Base-by-base conservation (phyloP, 1,139 yeast genomes). In the Yamadazyma triangularis region DNA sequence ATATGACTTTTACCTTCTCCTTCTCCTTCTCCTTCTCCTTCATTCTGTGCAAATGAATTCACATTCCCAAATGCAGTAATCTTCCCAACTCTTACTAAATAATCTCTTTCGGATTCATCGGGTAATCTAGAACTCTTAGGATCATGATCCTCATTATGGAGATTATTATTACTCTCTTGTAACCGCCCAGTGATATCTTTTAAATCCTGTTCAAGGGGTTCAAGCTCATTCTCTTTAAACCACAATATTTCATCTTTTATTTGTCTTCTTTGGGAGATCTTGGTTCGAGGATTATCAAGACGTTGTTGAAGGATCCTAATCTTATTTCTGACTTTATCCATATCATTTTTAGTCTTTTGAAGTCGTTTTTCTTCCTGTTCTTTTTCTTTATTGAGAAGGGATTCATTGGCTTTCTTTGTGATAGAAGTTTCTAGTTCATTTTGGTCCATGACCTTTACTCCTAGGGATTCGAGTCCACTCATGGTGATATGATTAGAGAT, bases 51-150 rank as follows among this genome's bases (percentile, higher is more conserved):
- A 40, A 85, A 85, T 4, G 73, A 76, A 23, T 71, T 66, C 13
- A 77, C 65, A 25, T 77, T 77, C 8, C 96, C 95, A 63, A 91
- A 91, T 0, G 98, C 98, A 0, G 99, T 91, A 35, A 88, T 78
- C 51, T 87, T 81, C 25, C 99, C 99, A 0, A 89, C 89, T 41
- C 98, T 67, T 1, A 91, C 74, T 39, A 91, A 64, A 50, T 60
- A 91, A 32, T 89, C 97, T 35, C 76, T 76, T 45, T 84, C 86
- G 0, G 85, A 59, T 50, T 91, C 98, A 14, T 75, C 84, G 0
- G 83, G 76, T 5, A 73, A 61, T 36, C 56, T 57, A 13, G 47
- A 62, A 31, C 33, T 32, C 18, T 36, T 8, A 12, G 23, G 11
- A 11, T 25, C 23, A n/a, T n/a, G n/a, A 10, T 10, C 13, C 8